Conservation (phyloP, 495 filamentous ascomycete genomes). For the Thozetella sp. region DNA sequence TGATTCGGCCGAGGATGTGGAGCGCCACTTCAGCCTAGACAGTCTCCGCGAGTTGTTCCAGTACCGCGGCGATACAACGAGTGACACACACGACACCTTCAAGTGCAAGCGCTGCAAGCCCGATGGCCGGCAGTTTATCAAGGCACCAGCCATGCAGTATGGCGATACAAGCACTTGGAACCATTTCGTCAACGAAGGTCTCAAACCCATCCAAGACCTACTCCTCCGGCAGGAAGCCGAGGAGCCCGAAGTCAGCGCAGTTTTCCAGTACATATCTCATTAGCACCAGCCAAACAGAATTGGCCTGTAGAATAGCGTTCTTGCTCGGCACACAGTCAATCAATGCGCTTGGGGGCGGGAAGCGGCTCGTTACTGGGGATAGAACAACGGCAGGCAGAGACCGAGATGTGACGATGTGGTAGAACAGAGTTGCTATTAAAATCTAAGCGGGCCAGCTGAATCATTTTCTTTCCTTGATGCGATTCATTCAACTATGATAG, state of each 20-base stretch:
- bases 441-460: too few relatives aligned
- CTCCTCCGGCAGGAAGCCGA: conserved; percentile 84
- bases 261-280: conserved; percentile 99
- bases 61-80: conserved; percentile 79
- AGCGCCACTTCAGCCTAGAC: conserved; percentile 92
- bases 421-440: too few relatives aligned
- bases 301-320: neutral
- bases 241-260: conserved; percentile 82
- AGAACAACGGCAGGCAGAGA: too few relatives aligned
- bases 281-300: conserved; percentile 46
- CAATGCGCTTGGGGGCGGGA: too few relatives aligned
- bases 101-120: conserved; percentile 95
- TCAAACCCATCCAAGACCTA: conserved; percentile 87
- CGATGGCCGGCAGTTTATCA: conserved; percentile 82
- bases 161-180: conserved; percentile 99
- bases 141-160: conserved; percentile 92
- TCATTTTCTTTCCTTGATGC: too few relatives aligned
- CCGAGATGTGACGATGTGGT: too few relatives aligned
- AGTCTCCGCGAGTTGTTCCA: conserved; percentile 90
- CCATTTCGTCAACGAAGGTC: conserved; percentile 81
- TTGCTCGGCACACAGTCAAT: too few relatives aligned
- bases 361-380: too few relatives aligned
- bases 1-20: conserved; percentile 94
- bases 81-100: conserved; percentile 98
- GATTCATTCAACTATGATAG: too few relatives aligned